Evolutionary conservation across 2,329 filamentous ascomycete species (phyloP).

Genomic region (Tothia fuscella): DNA sequence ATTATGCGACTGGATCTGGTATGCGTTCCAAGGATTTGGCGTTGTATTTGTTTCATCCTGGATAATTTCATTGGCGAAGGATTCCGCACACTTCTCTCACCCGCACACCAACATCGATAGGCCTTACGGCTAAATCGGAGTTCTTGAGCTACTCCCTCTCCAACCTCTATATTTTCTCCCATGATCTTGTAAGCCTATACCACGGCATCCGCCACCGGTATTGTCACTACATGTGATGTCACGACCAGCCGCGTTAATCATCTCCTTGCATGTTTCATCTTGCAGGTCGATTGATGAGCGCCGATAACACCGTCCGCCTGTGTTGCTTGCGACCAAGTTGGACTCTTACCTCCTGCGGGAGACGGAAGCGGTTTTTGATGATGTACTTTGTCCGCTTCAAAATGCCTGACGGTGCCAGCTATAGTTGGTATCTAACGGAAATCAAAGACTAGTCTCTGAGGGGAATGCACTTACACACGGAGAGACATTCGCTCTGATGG

Average conservation of each 20-base stretch:
- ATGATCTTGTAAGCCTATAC: slow-evolving; percentile 35
- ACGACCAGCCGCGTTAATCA: slow-evolving; percentile 56
- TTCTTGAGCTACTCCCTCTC: slow-evolving; percentile 27
- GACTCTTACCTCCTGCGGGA: slow-evolving; percentile 24
- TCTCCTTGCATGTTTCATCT: slow-evolving; percentile 40
- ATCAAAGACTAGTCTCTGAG: slow-evolving; percentile 91
- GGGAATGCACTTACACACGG: slow-evolving; percentile 70
- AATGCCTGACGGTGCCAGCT: slow-evolving; percentile 47
- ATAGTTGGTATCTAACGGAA: slow-evolving; percentile 52
- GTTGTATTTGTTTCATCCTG: too few species aligned
- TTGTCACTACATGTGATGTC: slow-evolving; percentile 35
- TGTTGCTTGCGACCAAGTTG: slow-evolving; percentile 14
- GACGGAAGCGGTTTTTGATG: slow-evolving; percentile 74
- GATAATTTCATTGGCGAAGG: slow-evolving; percentile 24
- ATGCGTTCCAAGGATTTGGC: too few species aligned
- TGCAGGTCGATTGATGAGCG: slow-evolving; percentile 41
- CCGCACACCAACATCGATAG: too few species aligned
- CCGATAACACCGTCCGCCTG: slow-evolving; percentile 32
- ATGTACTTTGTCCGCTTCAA: slow-evolving; percentile 83
- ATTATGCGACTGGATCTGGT: too few species aligned
- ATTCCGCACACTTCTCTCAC: slow-evolving; percentile 39
- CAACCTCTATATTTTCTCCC: slow-evolving; percentile 24
- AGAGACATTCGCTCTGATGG: slow-evolving; percentile 23
- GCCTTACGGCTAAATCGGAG: too few species aligned
- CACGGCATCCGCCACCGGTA: slow-evolving; percentile 41